Evolutionary conservation across 1,284 basidiomycete species (phyloP).

Genomic region (Puccinia novopanici): DNA sequence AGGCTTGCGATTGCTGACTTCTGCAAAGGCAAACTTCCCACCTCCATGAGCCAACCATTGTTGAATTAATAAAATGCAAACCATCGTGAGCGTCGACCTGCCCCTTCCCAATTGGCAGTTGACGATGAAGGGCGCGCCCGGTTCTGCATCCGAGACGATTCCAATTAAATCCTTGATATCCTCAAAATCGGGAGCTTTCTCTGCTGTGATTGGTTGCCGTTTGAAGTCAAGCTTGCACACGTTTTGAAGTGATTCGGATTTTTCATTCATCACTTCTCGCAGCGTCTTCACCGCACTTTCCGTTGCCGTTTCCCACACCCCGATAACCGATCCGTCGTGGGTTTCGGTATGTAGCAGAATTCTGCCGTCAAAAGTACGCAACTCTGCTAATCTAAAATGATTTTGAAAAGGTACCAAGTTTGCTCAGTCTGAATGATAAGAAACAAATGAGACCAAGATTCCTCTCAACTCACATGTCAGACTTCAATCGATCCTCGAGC

Average conservation of each 20-base stretch:
- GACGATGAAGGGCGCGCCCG: slow-evolving; percentile 80
- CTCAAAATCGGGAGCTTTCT: slow-evolving; percentile 58
- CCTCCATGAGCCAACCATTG: slow-evolving; percentile 70
- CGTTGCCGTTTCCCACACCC: slow-evolving; percentile 90
- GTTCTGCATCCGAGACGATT: slow-evolving; percentile 74
- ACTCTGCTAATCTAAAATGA: slow-evolving; percentile 66
- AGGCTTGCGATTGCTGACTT: slow-evolving; percentile 51
- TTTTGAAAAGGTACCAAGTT: not conserved
- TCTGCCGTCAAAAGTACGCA: slow-evolving; percentile 79
- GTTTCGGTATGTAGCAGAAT: slow-evolving; percentile 88
- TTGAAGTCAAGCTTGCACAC: slow-evolving; percentile 56
- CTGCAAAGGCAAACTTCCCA: slow-evolving; percentile 52
- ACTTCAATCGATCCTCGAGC: slow-evolving; percentile 85
- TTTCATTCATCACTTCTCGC: slow-evolving; percentile 83
- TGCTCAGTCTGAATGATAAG: not conserved
- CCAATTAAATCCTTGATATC: slow-evolving; percentile 68
- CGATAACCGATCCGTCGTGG: slow-evolving; percentile 81
- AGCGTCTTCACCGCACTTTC: slow-evolving; percentile 73
- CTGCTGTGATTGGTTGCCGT: slow-evolving; percentile 59
- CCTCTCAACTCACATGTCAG: slow-evolving; percentile 67
- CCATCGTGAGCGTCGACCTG: slow-evolving; percentile 85
- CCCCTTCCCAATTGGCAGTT: slow-evolving; percentile 96
- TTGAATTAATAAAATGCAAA: slow-evolving; percentile 81
- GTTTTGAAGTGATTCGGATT: slow-evolving; percentile 56
- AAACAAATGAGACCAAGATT: not conserved